Conservation (phyloP, 2,329 filamentous ascomycete genomes). For the Biscogniauxia mediterranea region DNA sequence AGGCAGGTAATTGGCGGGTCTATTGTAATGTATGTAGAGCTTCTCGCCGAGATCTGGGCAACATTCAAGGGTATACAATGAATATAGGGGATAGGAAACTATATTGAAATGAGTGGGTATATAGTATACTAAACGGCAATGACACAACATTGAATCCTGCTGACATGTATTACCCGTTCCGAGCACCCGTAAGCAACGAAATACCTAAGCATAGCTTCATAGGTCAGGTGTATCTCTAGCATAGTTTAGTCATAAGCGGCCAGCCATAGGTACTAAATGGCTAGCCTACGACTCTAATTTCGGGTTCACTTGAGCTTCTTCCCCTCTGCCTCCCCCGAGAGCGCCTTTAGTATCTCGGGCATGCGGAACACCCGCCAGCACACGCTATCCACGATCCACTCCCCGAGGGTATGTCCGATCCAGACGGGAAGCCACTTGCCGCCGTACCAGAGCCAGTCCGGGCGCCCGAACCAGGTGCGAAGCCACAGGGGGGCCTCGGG, state of each 20-base stretch:
- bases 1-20: not conserved
- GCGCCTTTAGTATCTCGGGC: conserved; percentile 30
- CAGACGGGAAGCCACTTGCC: conserved; percentile 33
- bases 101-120: too few relatives aligned
- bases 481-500: conserved; percentile 34
- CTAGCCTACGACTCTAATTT: too few relatives aligned
- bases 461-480: conserved; percentile 38
- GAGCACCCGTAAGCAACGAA: too few relatives aligned
- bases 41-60: too few relatives aligned
- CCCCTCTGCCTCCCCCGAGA: conserved; percentile 25
- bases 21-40: not conserved
- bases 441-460: conserved; percentile 44
- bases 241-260: too few relatives aligned
- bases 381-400: conserved; percentile 37
- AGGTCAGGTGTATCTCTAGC: too few relatives aligned
- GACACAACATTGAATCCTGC: too few relatives aligned
- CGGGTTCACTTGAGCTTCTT: conserved; percentile 19
- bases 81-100: too few relatives aligned
- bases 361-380: conserved; percentile 37
- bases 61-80: too few relatives aligned
- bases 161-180: too few relatives aligned
- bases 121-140: too few relatives aligned
- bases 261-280: too few relatives aligned
- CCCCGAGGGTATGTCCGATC: conserved; percentile 33
- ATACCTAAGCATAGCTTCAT: not conserved